Evolutionary conservation across 176 grass and related monocot species (phyloP).

Genomic region (Rhynchospora pubera): DNA sequence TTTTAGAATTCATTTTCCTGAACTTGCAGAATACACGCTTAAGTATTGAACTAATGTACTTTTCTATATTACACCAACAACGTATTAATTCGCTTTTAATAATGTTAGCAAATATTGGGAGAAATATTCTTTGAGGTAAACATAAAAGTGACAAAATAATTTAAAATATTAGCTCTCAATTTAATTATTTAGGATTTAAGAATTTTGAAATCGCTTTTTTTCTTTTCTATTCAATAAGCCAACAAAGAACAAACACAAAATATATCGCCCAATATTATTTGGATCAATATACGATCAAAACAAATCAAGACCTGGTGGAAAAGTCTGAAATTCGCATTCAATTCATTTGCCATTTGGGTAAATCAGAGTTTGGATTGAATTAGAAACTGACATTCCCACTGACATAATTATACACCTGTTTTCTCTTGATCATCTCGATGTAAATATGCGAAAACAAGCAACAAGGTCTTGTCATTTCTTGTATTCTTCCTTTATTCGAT

Average conservation of each 20-base stretch:
- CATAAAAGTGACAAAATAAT: background rate
- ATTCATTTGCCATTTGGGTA: background rate
- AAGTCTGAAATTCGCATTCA: background rate
- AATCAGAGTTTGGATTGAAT: background rate
- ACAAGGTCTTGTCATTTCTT: conserved; percentile 5
- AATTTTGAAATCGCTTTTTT: background rate
- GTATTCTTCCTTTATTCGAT: background rate
- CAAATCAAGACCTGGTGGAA: background rate
- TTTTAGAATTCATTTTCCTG: no score
- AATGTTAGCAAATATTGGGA: no score
- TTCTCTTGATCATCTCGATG: background rate
- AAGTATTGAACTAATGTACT: no score
- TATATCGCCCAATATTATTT: background rate
- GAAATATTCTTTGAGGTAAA: no score
- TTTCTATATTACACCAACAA: no score
- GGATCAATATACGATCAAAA: background rate
- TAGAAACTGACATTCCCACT: background rate
- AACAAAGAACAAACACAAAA: no score
- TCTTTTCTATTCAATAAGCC: background rate
- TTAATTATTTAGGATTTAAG: background rate
- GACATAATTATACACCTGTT: background rate
- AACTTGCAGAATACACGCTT: no score
- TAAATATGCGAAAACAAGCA: conserved; percentile 4
- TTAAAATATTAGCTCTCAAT: background rate
- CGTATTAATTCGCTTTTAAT: no score